A percentile compares a stretch with the other conserved stretches of the same genome.
These are phyloP conservation scores for Porpolomopsis calyptriformis DNA, from an alignment of 768 basidiomycete genomes.

Conservation along the genomic window DNA sequence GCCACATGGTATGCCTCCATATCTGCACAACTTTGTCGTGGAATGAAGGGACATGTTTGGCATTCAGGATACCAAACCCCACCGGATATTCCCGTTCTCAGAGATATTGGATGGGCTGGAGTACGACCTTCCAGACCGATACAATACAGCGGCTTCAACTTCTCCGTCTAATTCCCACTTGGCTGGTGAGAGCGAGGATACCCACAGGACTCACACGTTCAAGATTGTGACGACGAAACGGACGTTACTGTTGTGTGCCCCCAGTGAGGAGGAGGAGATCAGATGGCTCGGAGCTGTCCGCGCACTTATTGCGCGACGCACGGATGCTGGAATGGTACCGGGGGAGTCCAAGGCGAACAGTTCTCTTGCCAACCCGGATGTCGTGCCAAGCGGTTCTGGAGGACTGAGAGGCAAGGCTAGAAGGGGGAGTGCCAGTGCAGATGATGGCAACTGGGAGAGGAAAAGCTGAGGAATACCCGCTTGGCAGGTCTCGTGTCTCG, in stretches of 20 bases:
- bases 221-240: conserved; percentile 94
- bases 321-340: conserved; percentile 39
- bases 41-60: background rate
- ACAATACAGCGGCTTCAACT: conserved; percentile 29
- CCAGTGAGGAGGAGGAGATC: conserved; percentile 95
- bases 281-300: conserved; percentile 94
- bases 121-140: conserved; percentile 53
- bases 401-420: conserved; percentile 36
- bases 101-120: conserved; percentile 90
- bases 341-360: conserved; percentile 26
- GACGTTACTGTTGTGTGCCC: conserved; percentile 81
- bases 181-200: conserved; percentile 33
- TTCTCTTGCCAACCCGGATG: conserved; percentile 9
- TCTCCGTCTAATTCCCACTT: conserved; percentile 26
- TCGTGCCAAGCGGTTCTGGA: conserved; percentile 8
- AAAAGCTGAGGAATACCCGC: background rate
- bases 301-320: conserved; percentile 74
- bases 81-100: conserved; percentile 74
- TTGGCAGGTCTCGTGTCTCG: background rate
- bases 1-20: conserved; percentile 74
- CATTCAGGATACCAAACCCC: conserved; percentile 81
- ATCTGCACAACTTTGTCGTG: conserved; percentile 5
- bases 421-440: conserved; percentile 35
- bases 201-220: conserved; percentile 58
- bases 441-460: background rate